phyloP scores from a whole-genome alignment of 176 grass and related monocot species.

The Otatea glauca region DNA sequence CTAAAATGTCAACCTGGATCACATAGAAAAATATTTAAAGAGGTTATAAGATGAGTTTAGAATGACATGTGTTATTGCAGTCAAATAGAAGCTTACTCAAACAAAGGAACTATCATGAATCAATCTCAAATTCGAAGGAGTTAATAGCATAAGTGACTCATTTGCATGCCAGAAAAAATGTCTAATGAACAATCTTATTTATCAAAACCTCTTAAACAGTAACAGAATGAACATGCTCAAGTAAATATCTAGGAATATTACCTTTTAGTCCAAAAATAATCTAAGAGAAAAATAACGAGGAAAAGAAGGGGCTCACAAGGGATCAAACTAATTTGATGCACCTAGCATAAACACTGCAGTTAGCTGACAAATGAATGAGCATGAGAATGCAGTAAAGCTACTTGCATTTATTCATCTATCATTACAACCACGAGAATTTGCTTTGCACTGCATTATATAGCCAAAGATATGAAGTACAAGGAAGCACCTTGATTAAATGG shows the following conservation, averaged over 20 bases:
- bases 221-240: background rate
- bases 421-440: background rate
- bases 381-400: background rate
- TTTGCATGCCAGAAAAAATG: constrained; percentile 3
- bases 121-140: constrained; percentile 7
- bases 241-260: constrained; percentile 21
- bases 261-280: constrained; percentile 10
- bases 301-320: background rate
- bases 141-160: constrained; percentile 25
- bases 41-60: constrained; percentile 7
- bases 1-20: constrained; percentile 76
- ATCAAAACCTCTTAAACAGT: background rate
- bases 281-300: background rate
- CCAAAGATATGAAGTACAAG: background rate
- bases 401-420: constrained; percentile 1
- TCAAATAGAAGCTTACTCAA: constrained; percentile 15
- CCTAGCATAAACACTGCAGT: constrained; percentile 8
- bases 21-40: constrained; percentile 37
- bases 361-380: constrained; percentile 6
- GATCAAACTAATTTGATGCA: constrained; percentile 24
- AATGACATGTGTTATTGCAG: constrained; percentile 13
- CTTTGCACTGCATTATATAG: background rate
- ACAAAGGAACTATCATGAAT: background rate
- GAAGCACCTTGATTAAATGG: constrained; percentile 2
- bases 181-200: constrained; percentile 8